Conservation (phyloP, 2,329 filamentous ascomycete genomes). For the Cercospora sp. region DNA sequence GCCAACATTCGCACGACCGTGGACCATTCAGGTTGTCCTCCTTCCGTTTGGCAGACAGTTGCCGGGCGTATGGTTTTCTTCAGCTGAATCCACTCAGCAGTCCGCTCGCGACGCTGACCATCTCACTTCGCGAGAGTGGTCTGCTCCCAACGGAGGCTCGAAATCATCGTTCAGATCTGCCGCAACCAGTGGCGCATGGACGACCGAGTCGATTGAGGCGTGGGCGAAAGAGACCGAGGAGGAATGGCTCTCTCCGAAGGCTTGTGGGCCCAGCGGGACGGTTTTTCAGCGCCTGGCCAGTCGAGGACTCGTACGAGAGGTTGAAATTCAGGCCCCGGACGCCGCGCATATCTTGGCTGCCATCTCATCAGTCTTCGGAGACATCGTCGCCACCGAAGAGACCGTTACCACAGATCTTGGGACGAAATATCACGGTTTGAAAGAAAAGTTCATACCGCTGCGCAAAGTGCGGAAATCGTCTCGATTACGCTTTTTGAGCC, state of each 20-base stretch:
- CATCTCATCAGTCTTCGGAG: slow-evolving; percentile 63
- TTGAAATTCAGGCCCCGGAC: slow-evolving; percentile 63
- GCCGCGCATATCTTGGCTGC: slow-evolving; percentile 68
- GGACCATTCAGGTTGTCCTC: slow-evolving; percentile 75
- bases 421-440: slow-evolving; percentile 61
- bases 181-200: slow-evolving; percentile 50
- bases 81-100: slow-evolving; percentile 41
- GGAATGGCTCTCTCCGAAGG: slow-evolving; percentile 68
- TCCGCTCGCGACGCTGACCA: slow-evolving; percentile 44
- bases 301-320: slow-evolving; percentile 67
- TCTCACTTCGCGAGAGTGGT: slow-evolving; percentile 50
- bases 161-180: slow-evolving; percentile 34
- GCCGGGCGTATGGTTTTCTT: slow-evolving; percentile 55
- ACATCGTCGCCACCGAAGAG: slow-evolving; percentile 39
- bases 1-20: slow-evolving; percentile 65
- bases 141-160: slow-evolving; percentile 36
- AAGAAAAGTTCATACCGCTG: slow-evolving; percentile 71
- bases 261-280: slow-evolving; percentile 62
- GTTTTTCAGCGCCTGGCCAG: slow-evolving; percentile 73
- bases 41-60: slow-evolving; percentile 65
- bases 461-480: slow-evolving; percentile 75
- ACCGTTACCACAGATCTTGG: slow-evolving; percentile 33
- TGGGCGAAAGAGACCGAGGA: slow-evolving; percentile 47
- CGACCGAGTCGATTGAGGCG: slow-evolving; percentile 50
- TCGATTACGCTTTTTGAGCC: slow-evolving; percentile 68